Conservation (phyloP, 1,139 yeast genomes). For the Scheffersomyces stambukii region DNA sequence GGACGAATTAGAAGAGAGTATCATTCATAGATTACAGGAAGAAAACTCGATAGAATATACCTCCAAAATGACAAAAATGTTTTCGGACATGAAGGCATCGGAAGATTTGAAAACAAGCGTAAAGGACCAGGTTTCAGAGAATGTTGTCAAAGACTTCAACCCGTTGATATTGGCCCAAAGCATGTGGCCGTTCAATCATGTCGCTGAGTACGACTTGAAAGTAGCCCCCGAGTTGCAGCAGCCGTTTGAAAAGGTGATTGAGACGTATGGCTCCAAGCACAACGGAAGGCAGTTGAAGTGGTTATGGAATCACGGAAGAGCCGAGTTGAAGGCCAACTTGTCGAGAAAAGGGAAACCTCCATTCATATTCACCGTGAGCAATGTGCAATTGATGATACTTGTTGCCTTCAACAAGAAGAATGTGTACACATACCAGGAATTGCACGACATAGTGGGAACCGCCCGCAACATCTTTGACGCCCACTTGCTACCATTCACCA, state of each 20-base stretch:
- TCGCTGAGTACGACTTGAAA: constrained; percentile 38
- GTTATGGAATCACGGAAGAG: constrained; percentile 95
- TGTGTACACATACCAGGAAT: constrained; percentile 55
- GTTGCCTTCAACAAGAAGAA: constrained; percentile 70
- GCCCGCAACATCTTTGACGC: constrained; percentile 65
- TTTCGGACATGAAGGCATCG: constrained; percentile 88
- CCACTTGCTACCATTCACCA: constrained; percentile 73
- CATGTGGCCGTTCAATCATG: constrained; percentile 76
- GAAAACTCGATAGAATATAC: constrained; percentile 93
- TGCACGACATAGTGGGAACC: constrained; percentile 66
- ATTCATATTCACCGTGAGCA: constrained; percentile 73
- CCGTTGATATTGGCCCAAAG: constrained; percentile 82
- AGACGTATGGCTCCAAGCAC: constrained; percentile 71
- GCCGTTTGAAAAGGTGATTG: constrained; percentile 64
- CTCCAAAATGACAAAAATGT: constrained; percentile 92
- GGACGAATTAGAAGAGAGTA: constrained; percentile 79
- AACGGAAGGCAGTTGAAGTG: constrained; percentile 87
- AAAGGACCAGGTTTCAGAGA: constrained; percentile 43
- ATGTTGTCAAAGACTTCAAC: constrained; percentile 55
- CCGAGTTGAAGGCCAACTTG: constrained; percentile 87
- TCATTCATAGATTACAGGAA: constrained; percentile 82
- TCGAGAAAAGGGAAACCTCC: constrained; percentile 83
- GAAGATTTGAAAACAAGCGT: constrained; percentile 70
- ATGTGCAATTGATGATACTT: constrained; percentile 82
- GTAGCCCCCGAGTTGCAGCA: constrained; percentile 53